phyloP scores from a whole-genome alignment of 2,329 filamentous ascomycete species.

The Claviceps fusiformis region DNA sequence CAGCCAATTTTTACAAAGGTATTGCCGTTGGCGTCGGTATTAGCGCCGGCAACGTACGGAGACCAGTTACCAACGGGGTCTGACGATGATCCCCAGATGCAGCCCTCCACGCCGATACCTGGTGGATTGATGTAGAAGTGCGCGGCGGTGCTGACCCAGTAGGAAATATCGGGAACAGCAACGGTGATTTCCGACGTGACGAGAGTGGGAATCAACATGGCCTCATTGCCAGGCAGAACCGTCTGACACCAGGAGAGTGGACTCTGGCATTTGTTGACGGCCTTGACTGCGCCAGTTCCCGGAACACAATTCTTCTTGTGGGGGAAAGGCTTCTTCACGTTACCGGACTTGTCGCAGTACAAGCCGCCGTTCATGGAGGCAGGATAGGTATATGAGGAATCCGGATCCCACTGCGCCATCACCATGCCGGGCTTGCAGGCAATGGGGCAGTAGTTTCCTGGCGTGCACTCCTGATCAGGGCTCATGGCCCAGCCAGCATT shows the following conservation, averaged over 20 bases:
- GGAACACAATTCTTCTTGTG: conserved; percentile 55
- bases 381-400: conserved; percentile 55
- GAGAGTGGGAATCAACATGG: conserved; percentile 69
- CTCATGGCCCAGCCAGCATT: conserved; percentile 75
- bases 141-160: conserved; percentile 61
- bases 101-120: conserved; percentile 49
- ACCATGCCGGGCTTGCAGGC: conserved; percentile 65
- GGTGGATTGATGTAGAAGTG: conserved; percentile 74
- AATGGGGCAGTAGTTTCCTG: conserved; percentile 60
- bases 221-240: conserved; percentile 64
- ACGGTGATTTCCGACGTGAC: conserved; percentile 43
- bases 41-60: conserved; percentile 63
- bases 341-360: conserved; percentile 53
- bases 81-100: conserved; percentile 54
- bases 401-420: conserved; percentile 65
- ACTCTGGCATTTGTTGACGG: conserved; percentile 49
- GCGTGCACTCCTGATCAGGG: conserved; percentile 55
- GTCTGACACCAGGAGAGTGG: conserved; percentile 66
- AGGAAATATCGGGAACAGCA: conserved; percentile 55
- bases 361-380: conserved; percentile 65
- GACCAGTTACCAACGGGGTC: conserved; percentile 62
- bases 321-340: conserved; percentile 56
- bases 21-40: conserved; percentile 48
- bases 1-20: conserved; percentile 66
- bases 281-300: conserved; percentile 51